A percentile compares a stretch with the other conserved stretches of the same genome.
phyloP scores from a whole-genome alignment of 805 yeast species.

The Candida verbasci region DNA sequence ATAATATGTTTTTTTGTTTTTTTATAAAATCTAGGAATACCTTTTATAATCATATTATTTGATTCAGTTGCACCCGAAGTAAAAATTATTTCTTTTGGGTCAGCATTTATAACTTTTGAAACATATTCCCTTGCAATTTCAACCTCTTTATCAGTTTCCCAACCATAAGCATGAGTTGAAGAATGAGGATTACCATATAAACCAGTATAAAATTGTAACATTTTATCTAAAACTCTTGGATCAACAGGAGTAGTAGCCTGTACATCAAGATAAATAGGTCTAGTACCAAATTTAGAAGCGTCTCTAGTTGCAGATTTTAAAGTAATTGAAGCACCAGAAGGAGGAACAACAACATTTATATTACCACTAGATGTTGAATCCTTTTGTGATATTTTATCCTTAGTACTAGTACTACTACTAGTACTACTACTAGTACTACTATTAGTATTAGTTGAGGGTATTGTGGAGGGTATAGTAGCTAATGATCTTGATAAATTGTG shows the following conservation, averaged over 20 bases:
- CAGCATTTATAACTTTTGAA: slow-evolving; percentile 84
- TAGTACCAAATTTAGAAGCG: slow-evolving; percentile 51
- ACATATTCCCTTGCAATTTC: slow-evolving; percentile 81
- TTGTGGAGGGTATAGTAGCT: slow-evolving; percentile 8
- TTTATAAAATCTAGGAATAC: slow-evolving; percentile 89
- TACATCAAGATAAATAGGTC: slow-evolving; percentile 95
- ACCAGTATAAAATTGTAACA: slow-evolving; percentile 85
- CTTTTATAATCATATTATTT: slow-evolving; percentile 91
- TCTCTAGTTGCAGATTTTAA: slow-evolving; percentile 44
- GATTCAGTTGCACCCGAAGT: slow-evolving; percentile 98
- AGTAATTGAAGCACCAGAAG: slow-evolving; percentile 43
- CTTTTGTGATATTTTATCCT: slow-evolving; percentile 41
- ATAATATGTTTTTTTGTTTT: slow-evolving; percentile 90
- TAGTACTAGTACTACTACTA: slow-evolving; percentile 38
- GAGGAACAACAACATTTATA: slow-evolving; percentile 28
- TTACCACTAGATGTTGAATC: slow-evolving; percentile 33
- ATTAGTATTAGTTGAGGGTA: slow-evolving; percentile 4
- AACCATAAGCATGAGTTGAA: slow-evolving; percentile 94
- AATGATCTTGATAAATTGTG: not conserved
- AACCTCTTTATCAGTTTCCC: slow-evolving; percentile 95
- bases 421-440: slow-evolving; percentile 12
- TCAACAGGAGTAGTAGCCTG: slow-evolving; percentile 99
- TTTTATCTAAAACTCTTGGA: slow-evolving; percentile 88
- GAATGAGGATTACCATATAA: slow-evolving; percentile 97
- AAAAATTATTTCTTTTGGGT: slow-evolving; percentile 93